Base-by-base conservation (phyloP, 495 filamentous ascomycete species). In the Clavariopsis aquatica region DNA sequence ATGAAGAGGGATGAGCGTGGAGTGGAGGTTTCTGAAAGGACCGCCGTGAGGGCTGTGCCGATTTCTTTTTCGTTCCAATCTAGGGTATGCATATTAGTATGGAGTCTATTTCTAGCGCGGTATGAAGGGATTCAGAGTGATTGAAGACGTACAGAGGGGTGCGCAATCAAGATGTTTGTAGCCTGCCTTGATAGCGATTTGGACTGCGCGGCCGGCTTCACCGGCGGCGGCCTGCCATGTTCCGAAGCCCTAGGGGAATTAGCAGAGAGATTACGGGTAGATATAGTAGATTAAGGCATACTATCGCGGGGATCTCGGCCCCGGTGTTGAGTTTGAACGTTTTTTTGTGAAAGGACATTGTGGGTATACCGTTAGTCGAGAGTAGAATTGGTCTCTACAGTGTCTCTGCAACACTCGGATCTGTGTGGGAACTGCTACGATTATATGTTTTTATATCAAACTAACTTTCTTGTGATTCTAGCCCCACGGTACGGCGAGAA, bases 41-140 rank as follows among this genome's bases (percentile, higher is more conserved):
- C 55, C n/a, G 41, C 45, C 19, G 57, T 34, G 2, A 66, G 19
- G 22, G 47, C 47, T 17, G 28, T 12, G 10, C 63, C 63, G 27
- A 66, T 55, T 52, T 66, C 63, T 34, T 60, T 60, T 31, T 66
- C 63, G 27, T 66, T 66, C 49, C 63, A 47, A 29, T 66, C 49
- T 61, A 9, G 24, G 3, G n/a, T n/a, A 28, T 52, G 20, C 12
- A 13, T 20, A 29, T 61, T 46, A 61, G 47, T 31, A 45, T 23
- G 7, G 0, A 9, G n/a, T 20, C 23, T 28, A 31, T 12, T n/a
- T 17, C 34, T n/a, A n/a, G n/a, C n/a, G n/a, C n/a, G n/a, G n/a
- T n/a, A n/a, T n/a, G n/a, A n/a, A n/a, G n/a, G n/a, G n/a, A n/a
- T n/a, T n/a, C n/a, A n/a, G n/a, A 26, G 10, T 52, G 12, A 17